Base-by-base conservation (phyloP, 768 basidiomycete genomes). In the Tulasnella sp. region DNA sequence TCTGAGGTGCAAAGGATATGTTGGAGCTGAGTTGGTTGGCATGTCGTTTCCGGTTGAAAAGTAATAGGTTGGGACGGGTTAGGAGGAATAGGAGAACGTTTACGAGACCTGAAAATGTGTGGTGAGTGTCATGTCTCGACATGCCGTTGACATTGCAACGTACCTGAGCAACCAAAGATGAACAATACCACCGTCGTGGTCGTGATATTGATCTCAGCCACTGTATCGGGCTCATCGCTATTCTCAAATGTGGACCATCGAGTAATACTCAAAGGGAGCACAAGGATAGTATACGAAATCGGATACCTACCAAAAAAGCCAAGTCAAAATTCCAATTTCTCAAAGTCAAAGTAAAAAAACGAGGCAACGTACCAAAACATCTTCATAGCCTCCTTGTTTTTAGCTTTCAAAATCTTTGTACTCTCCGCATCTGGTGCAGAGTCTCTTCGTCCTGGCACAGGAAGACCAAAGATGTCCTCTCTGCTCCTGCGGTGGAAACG, bases 311-410 rank as follows among this genome's bases (percentile, higher is more conserved):
- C 45, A 45, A 45, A 45, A n/a, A 24, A 19, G 40, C 15, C 13
- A 24, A 27, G 16, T 25, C 13, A 31, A 5, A 12, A 43, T 2
- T 31, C 28, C 16, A 40, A 22, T 24, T 5, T 12, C 6, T n/a
- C 12, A 16, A 1, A 10, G 48, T 2, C 8, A 8, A 15, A 8
- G 24, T 28, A 12, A 41, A 10, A 42, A 16, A 24, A 12, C 37
- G 4, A 2, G 10, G 27, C 9, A 12, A 35, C 51, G 20, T 15
- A 53, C 51, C 51, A 53, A 29, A 53, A 46, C 51, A 53, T 53
- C 44, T 53, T 53, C 51, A 53, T 53, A 5, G 51, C 51, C 44
- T 53, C 51, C 43, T 46, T 53, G 20, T 51, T 51, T 32, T 29
- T 24, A 5, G 25, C 2, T 31, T 19, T 51, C 13, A 44, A 28